Base-by-base conservation (phyloP, 306 rosid species). In the Dalbergia cultrata region DNA sequence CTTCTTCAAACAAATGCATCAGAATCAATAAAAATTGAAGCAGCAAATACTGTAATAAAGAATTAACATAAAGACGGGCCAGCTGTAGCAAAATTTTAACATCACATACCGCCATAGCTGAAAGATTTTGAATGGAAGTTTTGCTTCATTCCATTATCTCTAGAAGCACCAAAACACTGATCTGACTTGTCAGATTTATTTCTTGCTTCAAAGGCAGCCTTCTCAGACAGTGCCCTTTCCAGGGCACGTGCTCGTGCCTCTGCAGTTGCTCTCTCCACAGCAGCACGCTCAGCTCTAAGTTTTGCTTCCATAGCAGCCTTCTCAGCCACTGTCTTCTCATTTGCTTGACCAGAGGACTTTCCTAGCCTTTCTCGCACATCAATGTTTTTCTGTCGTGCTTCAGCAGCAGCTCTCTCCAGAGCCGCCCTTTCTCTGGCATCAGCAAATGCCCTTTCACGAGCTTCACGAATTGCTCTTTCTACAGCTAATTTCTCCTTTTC, bases 401-500 rank as follows among this genome's bases (percentile, higher is more conserved):
- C 94, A 39, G 89, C 76, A 80, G 91, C 85, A 82, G 92, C 92
- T 80, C 85, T 90, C 83, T 82, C 97, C 19, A 79, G 65, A 78
- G 89, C 83, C 44, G 89, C 97, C 90, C 93, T 88, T 78, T 92
- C 97, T 70, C 85, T 84, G 78, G 93, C 95, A 72, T 87, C 97
- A 66, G 92, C 93, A 93, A 92, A 91, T 77, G 99, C 97, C 87
- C 97, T 89, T 85, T 91, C 92, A 35, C 97, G 99, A 78, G 93
- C 97, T 86, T 95, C 99, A 13, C 94, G 94, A 31, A 95, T 87
- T 63, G 88, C 94, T 88, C 97, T 89, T 78, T 91, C 99, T 74
- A 92, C 99, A 22, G 92, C 90, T 72, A 84, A 77, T 83, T 81
- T 95, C 86, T 93, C 98, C 81, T 76, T 89, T 76, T 84, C 94